Evolutionary conservation across 1,284 basidiomycete genomes (phyloP).

Genomic region (Tylopilus sp.): DNA sequence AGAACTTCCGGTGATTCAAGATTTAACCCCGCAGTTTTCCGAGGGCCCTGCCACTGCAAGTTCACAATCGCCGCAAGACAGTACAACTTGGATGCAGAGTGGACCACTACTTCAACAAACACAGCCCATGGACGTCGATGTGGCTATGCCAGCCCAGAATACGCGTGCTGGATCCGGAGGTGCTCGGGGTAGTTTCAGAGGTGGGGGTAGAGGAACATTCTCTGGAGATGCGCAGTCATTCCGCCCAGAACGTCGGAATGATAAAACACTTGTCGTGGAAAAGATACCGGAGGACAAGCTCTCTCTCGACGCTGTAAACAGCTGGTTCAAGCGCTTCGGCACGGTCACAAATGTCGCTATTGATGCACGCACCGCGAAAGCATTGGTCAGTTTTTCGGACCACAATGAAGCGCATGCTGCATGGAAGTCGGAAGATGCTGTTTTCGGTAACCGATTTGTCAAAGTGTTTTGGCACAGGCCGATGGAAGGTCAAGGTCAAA

Average conservation of each 20-base stretch:
- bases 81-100: conserved; percentile 13
- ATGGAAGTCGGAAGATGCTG: conserved; percentile 90
- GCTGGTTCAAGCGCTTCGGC: conserved; percentile 91
- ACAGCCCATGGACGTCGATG: conserved; percentile 42
- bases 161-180: conserved; percentile 38
- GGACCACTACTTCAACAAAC: conserved; percentile 14
- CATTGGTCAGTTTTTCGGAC: conserved; percentile 84
- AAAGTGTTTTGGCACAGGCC: conserved; percentile 93
- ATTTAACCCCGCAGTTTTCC: conserved; percentile 58
- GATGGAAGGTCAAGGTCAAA: conserved; percentile 80
- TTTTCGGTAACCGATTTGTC: conserved; percentile 92
- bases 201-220: conserved; percentile 49
- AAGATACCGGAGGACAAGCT: conserved; percentile 88
- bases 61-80: conserved; percentile 15
- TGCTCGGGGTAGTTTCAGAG: conserved; percentile 41
- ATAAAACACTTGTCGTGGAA: conserved; percentile 89
- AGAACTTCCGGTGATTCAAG: conserved; percentile 75
- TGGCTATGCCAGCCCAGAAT: conserved; percentile 15
- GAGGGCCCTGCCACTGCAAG: conserved; percentile 23
- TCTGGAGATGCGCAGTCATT: conserved; percentile 61
- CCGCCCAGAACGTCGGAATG: conserved; percentile 61
- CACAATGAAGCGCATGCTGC: conserved; percentile 85
- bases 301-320: conserved; percentile 74
- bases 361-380: conserved; percentile 69
- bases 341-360: conserved; percentile 92